Base-by-base conservation (phyloP, 163 green algal species). In the Chloromonas sp. region DNA sequence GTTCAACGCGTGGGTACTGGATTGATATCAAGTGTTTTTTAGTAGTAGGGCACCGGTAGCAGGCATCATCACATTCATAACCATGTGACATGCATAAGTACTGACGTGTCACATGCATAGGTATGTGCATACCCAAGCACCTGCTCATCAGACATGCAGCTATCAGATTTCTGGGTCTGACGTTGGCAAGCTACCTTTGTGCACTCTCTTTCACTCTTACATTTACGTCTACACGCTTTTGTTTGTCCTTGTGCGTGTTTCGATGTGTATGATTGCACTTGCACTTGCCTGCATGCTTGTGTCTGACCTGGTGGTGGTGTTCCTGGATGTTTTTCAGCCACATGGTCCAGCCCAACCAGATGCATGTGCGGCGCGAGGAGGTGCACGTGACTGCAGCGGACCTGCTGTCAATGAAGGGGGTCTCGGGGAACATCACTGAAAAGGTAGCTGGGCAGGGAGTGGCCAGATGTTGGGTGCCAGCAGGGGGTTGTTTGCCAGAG, bases 251-350 rank as follows among this genome's bases (percentile, higher is more conserved):
- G 36, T 36, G 66, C 66, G 66, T 11, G 11, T 11, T 15, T 11
- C 66, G 66, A 5, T 74, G 66, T 11, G 5, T 11, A 5, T 74
- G 66, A 74, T 11, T 11, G 66, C 66, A 5, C 66, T 11, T 74
- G 11, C 11, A 15, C 95, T 98, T 85, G 95, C 98, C 83, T 95
- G 95, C 87, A 97, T 95, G 14, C 98, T 94, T 94, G 95, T 97
- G 70, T 94, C 95, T 61, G 79, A 86, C 36, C 79, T 95, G 0
- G 92, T 92, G 15, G 81, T 89, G 76, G 81, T 91, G 81, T 60
- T 91, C 88, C 88, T 80, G 87, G 86, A 83, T 88, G 61, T 79
- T 79, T 58, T 66, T n/a, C 87, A 90, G 84, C 84, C 89, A 95
- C 92, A 98, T 98, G 95, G 88, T 83, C 3, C 80, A 87, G 70